Base-by-base conservation (phyloP, 169 alveolate species). In the Plasmodium reichenowi region DNA sequence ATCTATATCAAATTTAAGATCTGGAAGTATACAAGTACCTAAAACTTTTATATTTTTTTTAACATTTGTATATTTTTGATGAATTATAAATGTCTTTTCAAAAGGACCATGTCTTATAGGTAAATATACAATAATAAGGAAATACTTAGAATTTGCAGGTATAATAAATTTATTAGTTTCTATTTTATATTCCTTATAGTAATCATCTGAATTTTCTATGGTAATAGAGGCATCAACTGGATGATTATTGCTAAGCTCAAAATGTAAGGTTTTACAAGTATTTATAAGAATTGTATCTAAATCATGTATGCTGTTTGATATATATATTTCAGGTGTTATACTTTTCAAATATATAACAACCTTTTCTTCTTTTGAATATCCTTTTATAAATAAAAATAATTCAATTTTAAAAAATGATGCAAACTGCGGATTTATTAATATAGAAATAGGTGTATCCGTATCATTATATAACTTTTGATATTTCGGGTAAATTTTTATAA, bases 331-430 rank as follows among this genome's bases (percentile, higher is more conserved):
- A 6, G 89, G 89, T 64, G 89, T 59, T 64, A 78, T 54, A 78
- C 89, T 64, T 22, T 78, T 78, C n/a, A 78, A 59, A 59, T 78
- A 78, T 56, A 78, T 32, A 15, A 48, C 76, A 26, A 78, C 54
- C 67, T 78, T 64, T 38, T 78, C 89, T 66, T 67, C 67, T 66
- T 78, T 78, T 45, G 50, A 64, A 22, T 78, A 78, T 67, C 89
- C 89, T 64, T 70, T 78, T 64, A 78, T 78, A 78, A 64, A 78
- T 52, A 78, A 15, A 59, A 64, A 78, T 64, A 78, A 17, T 12
- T 26, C 78, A 48, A 78, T 78, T 78, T 78, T 78, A 56, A 48
- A 78, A 78, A 78, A 78, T 50, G 89, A 56, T n/a, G 89, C 89
- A 78, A 78, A 78, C 15, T 17, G 13, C 13, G 89, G 89, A 66